Base-by-base conservation (phyloP, 2,329 filamentous ascomycete genomes). In the Botrytis tulipae region DNA sequence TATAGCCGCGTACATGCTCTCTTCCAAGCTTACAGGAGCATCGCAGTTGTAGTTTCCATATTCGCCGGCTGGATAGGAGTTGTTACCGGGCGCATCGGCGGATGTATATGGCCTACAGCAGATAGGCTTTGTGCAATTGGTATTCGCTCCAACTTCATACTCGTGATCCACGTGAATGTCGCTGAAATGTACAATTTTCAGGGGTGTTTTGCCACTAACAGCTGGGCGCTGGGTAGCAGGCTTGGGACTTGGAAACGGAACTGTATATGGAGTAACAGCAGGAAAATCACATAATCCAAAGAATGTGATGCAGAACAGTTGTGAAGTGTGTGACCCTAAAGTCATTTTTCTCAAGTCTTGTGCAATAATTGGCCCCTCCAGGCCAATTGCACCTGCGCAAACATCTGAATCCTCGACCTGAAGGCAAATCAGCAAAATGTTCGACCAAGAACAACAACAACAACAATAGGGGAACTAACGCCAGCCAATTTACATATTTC, bases 341-440 rank as follows among this genome's bases (percentile, higher is more conserved):
- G 77, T 79, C 75, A 89, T 83, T 18, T 84, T 80, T 65, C 86
- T 82, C n/a, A 90, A 77, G 18, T 82, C 83, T 57, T 85, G 82
- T 48, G 87, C 86, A 42, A 89, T 80, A 70, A 88, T 85, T 8
- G 87, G 87, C 0, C 86, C 87, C 78, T 90, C 87, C 0, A 83
- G 82, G 4, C 81, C 82, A 51, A 89, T 83, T 22, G 85, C 81
- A 7, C 88, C 88, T 4, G 84, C 81, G 73, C 76, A 72, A 37
- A 76, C 75, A 73, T 81, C 77, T 70, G 82, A 82, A 73, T 84
- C 83, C 14, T 54, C 69, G 60, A 72, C 72, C 68, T 70, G 8
- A 71, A 57, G 8, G 14, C 3, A 37, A 6, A 20, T 44, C 18
- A 71, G 32, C 29, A 35, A 32, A 54, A 54, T 32, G n/a, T 60